Evolutionary conservation across 768 basidiomycete genomes (phyloP), one percentile per base, ranked within the genome.

Genomic region (Phaeotremella fagi): DNA sequence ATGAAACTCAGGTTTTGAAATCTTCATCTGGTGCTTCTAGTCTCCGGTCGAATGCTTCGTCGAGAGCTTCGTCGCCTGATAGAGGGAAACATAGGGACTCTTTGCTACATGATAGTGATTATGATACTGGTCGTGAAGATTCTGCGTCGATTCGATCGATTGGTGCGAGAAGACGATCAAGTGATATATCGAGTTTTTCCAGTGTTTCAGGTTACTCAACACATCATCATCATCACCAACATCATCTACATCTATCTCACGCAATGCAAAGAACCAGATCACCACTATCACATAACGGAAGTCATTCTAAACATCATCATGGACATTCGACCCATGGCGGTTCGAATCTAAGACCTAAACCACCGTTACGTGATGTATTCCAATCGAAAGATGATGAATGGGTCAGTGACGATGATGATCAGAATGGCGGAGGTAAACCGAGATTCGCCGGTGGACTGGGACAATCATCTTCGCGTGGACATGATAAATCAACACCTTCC

Each of bases 1-100:
- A 54, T 14, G 68, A 70, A 27, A 35, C 63, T 4, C 60, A 59
- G 18, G 31, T 60, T 7, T 76, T 78, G 18, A 82, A 89, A 9
- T 83, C 86, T 1, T 85, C 84, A 60, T 90, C 88, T 20, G 79
- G 83, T 0, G 78, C 88, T 15, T 90, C 87, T 0, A 90, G 88
- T 0, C 78, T 82, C 7, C 83, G 87, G 59, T 90, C 88, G 0
- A 80, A 83, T 7, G 75, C 82, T 1, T 89, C 87, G 0, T 89
- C 87, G 3, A 79, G 88, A 4, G 87, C 84, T 0, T 90, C 88
- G 12, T 84, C 83, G 55, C 85, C 54, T 22, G 63, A 64, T 2
- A 27, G 61, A 3, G 50, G 46, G 6, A 87, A 88, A 59, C 78
- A 78, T 18, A 86, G 87, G 60, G 50, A 49, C 2, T 48, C 45